Percentiles rank a stretch among this genome's conserved stretches.
These are phyloP conservation scores for Solanum pimpinellifolium DNA, from an alignment of 257 asterid genomes.

Conservation along the genomic window DNA sequence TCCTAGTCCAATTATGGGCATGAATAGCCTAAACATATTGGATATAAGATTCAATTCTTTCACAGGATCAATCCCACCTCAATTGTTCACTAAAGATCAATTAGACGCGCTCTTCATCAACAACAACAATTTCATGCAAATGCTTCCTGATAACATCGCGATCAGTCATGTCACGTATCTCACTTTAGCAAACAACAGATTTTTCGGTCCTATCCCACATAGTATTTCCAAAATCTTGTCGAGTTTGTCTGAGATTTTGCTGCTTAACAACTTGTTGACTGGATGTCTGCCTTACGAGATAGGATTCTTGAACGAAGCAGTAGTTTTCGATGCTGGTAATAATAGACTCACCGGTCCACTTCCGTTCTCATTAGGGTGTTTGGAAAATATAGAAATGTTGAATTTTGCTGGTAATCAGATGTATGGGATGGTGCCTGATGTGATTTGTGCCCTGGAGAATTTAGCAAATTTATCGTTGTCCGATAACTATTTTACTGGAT, in stretches of 20 bases:
- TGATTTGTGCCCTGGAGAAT: constrained; percentile 30
- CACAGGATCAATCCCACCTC: constrained; percentile 53
- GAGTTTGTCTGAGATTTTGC: constrained; percentile 30
- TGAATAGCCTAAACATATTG: constrained; percentile 36
- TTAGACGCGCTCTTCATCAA: constrained; percentile 54
- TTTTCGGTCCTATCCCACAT: constrained; percentile 61
- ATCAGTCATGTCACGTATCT: constrained; percentile 21
- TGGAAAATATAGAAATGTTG: constrained; percentile 38
- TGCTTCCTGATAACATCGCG: constrained; percentile 31
- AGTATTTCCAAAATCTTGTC: constrained; percentile 17
- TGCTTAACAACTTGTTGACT: constrained; percentile 39
- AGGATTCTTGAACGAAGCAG: constrained; percentile 37
- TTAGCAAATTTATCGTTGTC: constrained; percentile 45
- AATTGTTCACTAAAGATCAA: constrained; percentile 28
- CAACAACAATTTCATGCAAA: constrained; percentile 46
- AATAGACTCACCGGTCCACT: constrained; percentile 49
- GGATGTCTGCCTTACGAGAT: constrained; percentile 63
- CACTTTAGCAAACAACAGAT: constrained; percentile 56
- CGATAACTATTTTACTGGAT: constrained; percentile 38
- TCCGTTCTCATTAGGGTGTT: constrained; percentile 50
- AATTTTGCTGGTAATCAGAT: constrained; percentile 46
- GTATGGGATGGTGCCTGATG: constrained; percentile 54
- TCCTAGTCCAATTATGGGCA: constrained; percentile 34
- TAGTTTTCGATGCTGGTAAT: constrained; percentile 41
- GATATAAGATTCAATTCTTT: constrained; percentile 63